Evolutionary conservation across 208 protist genomes (phyloP).

Genomic region (Crithidia brevicula): DNA sequence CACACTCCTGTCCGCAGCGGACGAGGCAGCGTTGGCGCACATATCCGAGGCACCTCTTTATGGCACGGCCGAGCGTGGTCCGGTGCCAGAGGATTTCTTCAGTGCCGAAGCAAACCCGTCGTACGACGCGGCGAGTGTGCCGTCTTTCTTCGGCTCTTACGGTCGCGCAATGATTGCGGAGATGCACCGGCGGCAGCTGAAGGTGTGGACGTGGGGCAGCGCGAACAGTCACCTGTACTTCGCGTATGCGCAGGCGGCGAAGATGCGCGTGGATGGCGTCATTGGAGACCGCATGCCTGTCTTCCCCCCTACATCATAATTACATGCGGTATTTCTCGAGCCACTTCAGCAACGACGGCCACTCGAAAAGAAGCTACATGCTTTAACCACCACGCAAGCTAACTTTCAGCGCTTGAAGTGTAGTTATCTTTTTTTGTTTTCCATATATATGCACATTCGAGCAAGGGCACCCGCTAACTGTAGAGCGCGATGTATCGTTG

Average conservation of each 20-base stretch:
- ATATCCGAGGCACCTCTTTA: conserved; percentile 25
- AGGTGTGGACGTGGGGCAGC: conserved; percentile 82
- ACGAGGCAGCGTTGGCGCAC: conserved; percentile 19
- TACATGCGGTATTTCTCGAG: too few relatives aligned
- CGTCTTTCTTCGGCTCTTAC: conserved; percentile 42
- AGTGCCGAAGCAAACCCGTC: conserved; percentile 15
- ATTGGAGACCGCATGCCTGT: conserved; percentile 77
- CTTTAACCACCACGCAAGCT: too few relatives aligned
- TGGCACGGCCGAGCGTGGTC: conserved; percentile 22
- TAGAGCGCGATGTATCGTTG: too few relatives aligned
- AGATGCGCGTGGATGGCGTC: conserved; percentile 72
- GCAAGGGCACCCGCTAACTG: too few relatives aligned
- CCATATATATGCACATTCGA: too few relatives aligned
- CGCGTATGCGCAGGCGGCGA: conserved; percentile 46
- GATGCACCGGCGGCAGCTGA: conserved; percentile 53
- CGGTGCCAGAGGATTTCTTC: conserved; percentile 32
- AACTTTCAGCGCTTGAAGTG: too few relatives aligned
- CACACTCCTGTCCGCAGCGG: conserved; percentile 44
- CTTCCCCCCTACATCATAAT: conserved; percentile 12
- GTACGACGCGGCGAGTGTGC: conserved; percentile 18
- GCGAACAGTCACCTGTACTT: conserved; percentile 66
- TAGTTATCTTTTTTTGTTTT: too few relatives aligned
- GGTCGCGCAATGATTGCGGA: conserved; percentile 49
- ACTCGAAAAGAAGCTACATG: too few relatives aligned
- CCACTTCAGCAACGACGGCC: too few relatives aligned